phyloP scores from a whole-genome alignment of 2,329 filamentous ascomycete genomes.

The Daldinia eschscholtzii region DNA sequence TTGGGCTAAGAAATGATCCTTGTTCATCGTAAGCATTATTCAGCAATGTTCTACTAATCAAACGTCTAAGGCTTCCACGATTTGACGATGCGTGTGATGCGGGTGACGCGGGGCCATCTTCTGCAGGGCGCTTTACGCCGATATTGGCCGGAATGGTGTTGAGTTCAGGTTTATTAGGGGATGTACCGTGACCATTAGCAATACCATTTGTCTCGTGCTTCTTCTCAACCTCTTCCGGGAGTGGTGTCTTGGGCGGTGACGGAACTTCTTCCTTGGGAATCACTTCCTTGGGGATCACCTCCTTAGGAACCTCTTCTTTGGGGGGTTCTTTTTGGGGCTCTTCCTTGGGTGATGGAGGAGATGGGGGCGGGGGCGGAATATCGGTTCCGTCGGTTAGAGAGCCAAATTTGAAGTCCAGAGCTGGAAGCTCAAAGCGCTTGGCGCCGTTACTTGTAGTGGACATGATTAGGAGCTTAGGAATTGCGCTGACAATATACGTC shows the following conservation, averaged over 20 bases:
- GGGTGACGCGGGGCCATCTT: constrained; percentile 66
- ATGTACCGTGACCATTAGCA: constrained; percentile 59
- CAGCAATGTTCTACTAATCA: constrained; percentile 68
- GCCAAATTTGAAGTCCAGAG: constrained; percentile 69
- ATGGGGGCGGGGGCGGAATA: constrained; percentile 70
- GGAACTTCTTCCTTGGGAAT: constrained; percentile 59
- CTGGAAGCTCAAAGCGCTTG: constrained; percentile 68
- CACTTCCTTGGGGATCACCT: constrained; percentile 56
- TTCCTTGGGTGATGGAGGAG: constrained; percentile 57
- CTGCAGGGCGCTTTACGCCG: constrained; percentile 64
- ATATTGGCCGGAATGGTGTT: constrained; percentile 49
- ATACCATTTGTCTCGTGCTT: constrained; percentile 48
- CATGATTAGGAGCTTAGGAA: constrained; percentile 40
- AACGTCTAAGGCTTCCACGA: constrained; percentile 68
- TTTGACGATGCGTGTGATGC: constrained; percentile 63
- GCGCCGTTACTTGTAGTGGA: constrained; percentile 44
- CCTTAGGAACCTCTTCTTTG: constrained; percentile 60
- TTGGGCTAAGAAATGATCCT: constrained; percentile 54
- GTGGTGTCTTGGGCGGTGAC: constrained; percentile 57
- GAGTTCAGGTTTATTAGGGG: constrained; percentile 50
- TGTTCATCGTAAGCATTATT: constrained; percentile 65
- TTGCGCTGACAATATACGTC: constrained; percentile 23
- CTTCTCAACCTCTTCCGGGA: constrained; percentile 44
- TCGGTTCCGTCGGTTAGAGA: constrained; percentile 71
- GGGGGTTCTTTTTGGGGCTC: constrained; percentile 62